phyloP scores from a whole-genome alignment of 1,139 yeast species.

The Scheffersomyces parashehatae region DNA sequence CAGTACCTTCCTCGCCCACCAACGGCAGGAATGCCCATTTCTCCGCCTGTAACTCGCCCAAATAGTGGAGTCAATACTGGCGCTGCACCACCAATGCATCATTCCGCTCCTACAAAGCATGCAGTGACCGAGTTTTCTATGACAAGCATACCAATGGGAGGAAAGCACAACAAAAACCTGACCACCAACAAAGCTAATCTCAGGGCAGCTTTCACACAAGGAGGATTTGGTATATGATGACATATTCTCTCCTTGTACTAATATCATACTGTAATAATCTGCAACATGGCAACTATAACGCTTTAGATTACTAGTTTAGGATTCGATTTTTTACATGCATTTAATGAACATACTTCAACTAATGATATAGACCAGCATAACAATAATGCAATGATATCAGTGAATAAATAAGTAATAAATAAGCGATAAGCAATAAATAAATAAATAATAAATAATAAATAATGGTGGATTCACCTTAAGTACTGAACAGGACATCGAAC shows the following conservation, averaged over 20 bases:
- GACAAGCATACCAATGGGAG: constrained; percentile 40
- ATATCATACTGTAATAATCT: background rate
- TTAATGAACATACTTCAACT: no score
- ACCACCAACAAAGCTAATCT: constrained; percentile 38
- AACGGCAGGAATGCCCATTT: background rate
- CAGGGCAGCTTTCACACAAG: constrained; percentile 44
- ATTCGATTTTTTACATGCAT: no score
- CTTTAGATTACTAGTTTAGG: no score
- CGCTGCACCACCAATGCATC: constrained; percentile 1
- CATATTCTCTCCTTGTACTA: background rate
- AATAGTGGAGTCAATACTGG: background rate
- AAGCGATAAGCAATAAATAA: constrained; percentile 1
- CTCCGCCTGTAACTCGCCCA: constrained; percentile 9
- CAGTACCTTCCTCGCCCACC: no score
- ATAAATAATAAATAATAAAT: constrained; percentile 6
- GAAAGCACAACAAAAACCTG: constrained; percentile 35
- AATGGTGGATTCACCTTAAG: background rate
- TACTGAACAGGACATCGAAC: background rate
- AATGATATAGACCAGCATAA: no score
- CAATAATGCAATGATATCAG: no score
- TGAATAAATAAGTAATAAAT: constrained; percentile 1
- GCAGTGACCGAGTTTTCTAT: constrained; percentile 34
- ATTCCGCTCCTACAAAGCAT: constrained; percentile 12
- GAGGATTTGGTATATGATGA: constrained; percentile 40
- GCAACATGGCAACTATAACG: background rate